phyloP scores from a whole-genome alignment of 2,329 filamentous ascomycete species.

The Alternaria sp. region DNA sequence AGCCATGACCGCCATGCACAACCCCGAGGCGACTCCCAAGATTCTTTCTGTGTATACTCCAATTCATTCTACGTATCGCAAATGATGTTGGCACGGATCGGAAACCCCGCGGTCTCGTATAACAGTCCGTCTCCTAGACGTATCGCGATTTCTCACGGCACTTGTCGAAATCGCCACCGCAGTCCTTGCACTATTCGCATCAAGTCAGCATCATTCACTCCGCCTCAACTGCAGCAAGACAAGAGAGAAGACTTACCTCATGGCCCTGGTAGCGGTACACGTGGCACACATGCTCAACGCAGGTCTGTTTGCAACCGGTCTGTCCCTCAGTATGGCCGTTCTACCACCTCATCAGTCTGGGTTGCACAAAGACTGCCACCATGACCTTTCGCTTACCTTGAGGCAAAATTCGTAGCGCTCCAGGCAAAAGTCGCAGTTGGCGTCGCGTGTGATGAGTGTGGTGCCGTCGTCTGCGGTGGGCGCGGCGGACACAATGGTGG shows the following conservation, averaged over 20 bases:
- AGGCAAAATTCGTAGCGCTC: conserved; percentile 15
- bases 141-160: conserved; percentile 6
- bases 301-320: conserved; percentile 17
- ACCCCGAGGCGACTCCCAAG: not conserved
- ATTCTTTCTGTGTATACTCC: not conserved
- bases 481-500: not conserved
- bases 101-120: not conserved
- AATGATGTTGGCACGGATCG: not conserved
- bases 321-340: conserved; percentile 19
- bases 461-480: not conserved
- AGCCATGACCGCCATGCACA: not conserved
- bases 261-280: conserved; percentile 1
- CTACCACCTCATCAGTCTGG: not conserved
- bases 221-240: no score
- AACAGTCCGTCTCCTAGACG: not conserved
- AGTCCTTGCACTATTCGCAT: conserved; percentile 1
- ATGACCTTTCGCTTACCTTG: not conserved
- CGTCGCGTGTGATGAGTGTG: not conserved
- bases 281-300: conserved; percentile 22
- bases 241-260: not conserved
- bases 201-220: not conserved
- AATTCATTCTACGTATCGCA: not conserved
- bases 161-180: conserved; percentile 2
- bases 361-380: rapidly evolving
- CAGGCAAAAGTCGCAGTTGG: conserved; percentile 12